Conservation (phyloP, 805 yeast genomes). For the Saturnispora galanensis region DNA sequence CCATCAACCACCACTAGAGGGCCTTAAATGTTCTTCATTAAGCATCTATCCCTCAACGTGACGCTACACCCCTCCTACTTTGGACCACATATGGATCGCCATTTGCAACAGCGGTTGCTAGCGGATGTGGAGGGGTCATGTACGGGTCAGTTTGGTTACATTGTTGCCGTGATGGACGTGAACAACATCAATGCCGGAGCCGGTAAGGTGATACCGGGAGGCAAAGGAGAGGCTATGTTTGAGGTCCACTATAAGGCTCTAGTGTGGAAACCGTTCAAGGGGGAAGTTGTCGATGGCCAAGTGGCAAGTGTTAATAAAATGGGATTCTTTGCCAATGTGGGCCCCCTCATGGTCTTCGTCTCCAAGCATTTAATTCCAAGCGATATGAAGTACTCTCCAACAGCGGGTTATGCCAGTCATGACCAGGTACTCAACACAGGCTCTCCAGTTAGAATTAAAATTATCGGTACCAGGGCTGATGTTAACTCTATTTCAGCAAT, state of each 20-base stretch:
- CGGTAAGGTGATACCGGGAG: conserved; percentile 76
- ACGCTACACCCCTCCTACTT: conserved; percentile 96
- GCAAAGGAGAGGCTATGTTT: conserved; percentile 91
- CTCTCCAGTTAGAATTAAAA: conserved; percentile 84
- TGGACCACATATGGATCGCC: conserved; percentile 97
- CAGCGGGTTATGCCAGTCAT: conserved; percentile 93
- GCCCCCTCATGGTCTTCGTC: conserved; percentile 90
- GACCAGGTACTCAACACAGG: conserved; percentile 95
- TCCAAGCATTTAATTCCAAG: conserved; percentile 91
- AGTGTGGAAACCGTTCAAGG: conserved; percentile 97
- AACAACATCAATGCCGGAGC: conserved; percentile 92
- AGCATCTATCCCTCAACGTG: conserved; percentile 83
- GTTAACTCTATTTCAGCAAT: conserved; percentile 96
- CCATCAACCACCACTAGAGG: not conserved
- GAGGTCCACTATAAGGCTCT: conserved; percentile 94
- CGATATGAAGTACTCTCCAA: conserved; percentile 87
- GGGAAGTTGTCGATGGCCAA: conserved; percentile 96
- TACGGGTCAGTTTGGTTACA: conserved; percentile 97
- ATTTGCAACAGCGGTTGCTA: conserved; percentile 75
- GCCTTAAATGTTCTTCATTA: conserved; percentile 32
- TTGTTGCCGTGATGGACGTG: conserved; percentile 90
- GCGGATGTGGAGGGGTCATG: conserved; percentile 98
- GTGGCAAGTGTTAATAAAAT: conserved; percentile 88
- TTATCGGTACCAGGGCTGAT: conserved; percentile 95
- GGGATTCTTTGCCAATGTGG: conserved; percentile 98